Conservation (phyloP, 2,329 filamentous ascomycete genomes). For the Hypoxylon sp. region DNA sequence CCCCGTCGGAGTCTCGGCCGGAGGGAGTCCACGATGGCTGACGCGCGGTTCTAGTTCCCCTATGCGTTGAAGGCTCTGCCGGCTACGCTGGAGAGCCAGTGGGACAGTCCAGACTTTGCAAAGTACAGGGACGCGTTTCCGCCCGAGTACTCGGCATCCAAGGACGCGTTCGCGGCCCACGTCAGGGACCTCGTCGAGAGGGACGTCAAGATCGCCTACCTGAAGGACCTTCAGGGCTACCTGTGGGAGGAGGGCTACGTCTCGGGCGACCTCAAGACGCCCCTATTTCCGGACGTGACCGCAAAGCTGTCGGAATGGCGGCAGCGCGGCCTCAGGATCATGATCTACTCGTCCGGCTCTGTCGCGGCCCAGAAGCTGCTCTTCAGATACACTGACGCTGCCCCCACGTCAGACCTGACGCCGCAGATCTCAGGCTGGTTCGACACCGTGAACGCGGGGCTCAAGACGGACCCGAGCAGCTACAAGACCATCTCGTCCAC, state of each 20-base stretch:
- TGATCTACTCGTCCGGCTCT: constrained; percentile 85
- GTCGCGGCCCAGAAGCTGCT: constrained; percentile 82
- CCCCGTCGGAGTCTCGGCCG: constrained; percentile 2
- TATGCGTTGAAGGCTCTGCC: constrained; percentile 76
- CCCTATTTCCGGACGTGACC: constrained; percentile 78
- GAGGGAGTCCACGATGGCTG: constrained; percentile 20
- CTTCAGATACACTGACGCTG: constrained; percentile 71
- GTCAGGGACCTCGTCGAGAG: constrained; percentile 73
- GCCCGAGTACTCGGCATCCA: constrained; percentile 64
- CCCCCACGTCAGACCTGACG: constrained; percentile 65
- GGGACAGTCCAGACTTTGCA: constrained; percentile 70
- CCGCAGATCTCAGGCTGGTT: constrained; percentile 72
- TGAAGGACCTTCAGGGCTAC: constrained; percentile 82
- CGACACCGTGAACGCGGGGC: constrained; percentile 81
- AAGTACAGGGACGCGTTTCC: constrained; percentile 77
- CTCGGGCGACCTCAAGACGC: constrained; percentile 72
- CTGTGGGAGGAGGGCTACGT: constrained; percentile 80
- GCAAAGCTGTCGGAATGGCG: constrained; percentile 68
- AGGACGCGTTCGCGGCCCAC: constrained; percentile 68
- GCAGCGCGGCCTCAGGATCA: constrained; percentile 62
- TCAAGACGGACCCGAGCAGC: constrained; percentile 72
- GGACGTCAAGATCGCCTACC: constrained; percentile 78
- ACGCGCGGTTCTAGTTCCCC: constrained; percentile 67
- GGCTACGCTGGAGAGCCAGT: constrained; percentile 68
- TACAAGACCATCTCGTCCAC: constrained; percentile 70